Evolutionary conservation across 2,329 filamentous ascomycete species (phyloP).

Genomic region (Penicillium sp.): DNA sequence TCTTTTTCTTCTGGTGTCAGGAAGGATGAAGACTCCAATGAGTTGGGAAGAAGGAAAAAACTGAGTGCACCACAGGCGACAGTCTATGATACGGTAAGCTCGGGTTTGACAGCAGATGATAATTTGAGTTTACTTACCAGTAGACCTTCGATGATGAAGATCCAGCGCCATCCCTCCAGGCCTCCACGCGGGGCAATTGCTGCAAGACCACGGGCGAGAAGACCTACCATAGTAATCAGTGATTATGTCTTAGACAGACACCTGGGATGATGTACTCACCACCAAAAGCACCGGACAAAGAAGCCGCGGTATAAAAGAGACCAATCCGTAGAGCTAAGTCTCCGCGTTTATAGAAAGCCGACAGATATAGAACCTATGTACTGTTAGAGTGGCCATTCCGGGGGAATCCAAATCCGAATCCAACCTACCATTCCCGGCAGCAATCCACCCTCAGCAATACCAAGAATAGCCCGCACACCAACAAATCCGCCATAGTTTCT

Average conservation of each 20-base stretch:
- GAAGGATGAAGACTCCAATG: slow-evolving; percentile 53
- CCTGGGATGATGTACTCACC: slow-evolving; percentile 32
- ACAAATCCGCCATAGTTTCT: slow-evolving; percentile 54
- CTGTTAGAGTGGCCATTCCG: slow-evolving; percentile 5
- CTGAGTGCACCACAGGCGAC: slow-evolving; percentile 53
- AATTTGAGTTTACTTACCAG: slow-evolving; percentile 19
- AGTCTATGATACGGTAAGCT: slow-evolving; percentile 42
- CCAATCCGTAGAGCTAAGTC: slow-evolving; percentile 64
- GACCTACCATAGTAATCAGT: slow-evolving; percentile 32
- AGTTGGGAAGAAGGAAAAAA: slow-evolving; percentile 57
- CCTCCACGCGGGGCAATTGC: slow-evolving; percentile 57
- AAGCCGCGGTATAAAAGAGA: slow-evolving; percentile 66
- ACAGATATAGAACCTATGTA: slow-evolving; percentile 60
- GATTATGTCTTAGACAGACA: not conserved
- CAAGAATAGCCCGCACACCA: slow-evolving; percentile 60
- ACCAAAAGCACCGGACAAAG: slow-evolving; percentile 63
- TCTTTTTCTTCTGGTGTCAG: slow-evolving; percentile 53
- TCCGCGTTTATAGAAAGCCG: slow-evolving; percentile 58
- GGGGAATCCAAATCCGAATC: not conserved
- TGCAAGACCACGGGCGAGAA: slow-evolving; percentile 60
- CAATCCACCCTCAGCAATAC: slow-evolving; percentile 63
- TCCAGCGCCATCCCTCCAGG: slow-evolving; percentile 60
- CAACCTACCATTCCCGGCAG: slow-evolving; percentile 61
- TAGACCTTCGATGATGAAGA: slow-evolving; percentile 59
- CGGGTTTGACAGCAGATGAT: not conserved